phyloP scores from a whole-genome alignment of 2,329 filamentous ascomycete species.

The Pyricularia sp. region DNA sequence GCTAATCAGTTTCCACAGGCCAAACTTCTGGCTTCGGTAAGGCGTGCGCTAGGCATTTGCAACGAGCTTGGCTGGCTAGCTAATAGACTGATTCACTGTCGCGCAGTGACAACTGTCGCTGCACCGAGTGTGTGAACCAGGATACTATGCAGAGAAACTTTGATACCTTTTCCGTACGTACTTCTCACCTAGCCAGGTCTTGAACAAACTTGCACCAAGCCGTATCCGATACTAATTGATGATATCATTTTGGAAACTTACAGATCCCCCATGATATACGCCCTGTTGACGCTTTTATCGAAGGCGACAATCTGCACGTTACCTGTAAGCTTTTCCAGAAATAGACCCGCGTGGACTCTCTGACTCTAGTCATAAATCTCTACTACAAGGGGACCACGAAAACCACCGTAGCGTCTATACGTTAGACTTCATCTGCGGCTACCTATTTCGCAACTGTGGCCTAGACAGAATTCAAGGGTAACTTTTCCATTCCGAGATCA shows the following conservation, averaged over 20 bases:
- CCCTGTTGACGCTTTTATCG: conserved; percentile 18
- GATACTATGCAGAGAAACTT: conserved; percentile 57
- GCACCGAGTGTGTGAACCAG: conserved; percentile 50
- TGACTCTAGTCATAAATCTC: not conserved
- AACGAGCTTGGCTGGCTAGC: not conserved
- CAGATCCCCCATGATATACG: conserved; percentile 34
- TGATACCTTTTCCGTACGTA: conserved; percentile 50
- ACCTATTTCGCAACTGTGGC: conserved; percentile 23
- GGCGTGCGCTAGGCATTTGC: not conserved
- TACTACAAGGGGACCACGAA: conserved; percentile 46
- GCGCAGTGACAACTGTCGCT: conserved; percentile 59
- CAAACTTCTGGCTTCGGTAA: conserved; percentile 4
- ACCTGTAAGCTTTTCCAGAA: conserved; percentile 28
- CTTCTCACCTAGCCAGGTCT: not conserved
- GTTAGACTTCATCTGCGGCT: conserved; percentile 45
- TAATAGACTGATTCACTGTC: not conserved
- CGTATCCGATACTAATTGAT: conserved; percentile 2
- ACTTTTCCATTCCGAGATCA: conserved; percentile 5
- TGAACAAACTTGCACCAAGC: not conserved
- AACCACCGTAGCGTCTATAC: conserved; percentile 56
- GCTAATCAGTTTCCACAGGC: not conserved
- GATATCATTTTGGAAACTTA: conserved; percentile 4
- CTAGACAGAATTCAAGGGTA: conserved; percentile 20
- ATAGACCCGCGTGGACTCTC: not conserved
- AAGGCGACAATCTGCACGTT: conserved; percentile 28